Percentiles rank a stretch among this genome's conserved stretches.
Evolutionary conservation across 2,329 filamentous ascomycete genomes (phyloP).

Genomic region (Epichloe typhina): DNA sequence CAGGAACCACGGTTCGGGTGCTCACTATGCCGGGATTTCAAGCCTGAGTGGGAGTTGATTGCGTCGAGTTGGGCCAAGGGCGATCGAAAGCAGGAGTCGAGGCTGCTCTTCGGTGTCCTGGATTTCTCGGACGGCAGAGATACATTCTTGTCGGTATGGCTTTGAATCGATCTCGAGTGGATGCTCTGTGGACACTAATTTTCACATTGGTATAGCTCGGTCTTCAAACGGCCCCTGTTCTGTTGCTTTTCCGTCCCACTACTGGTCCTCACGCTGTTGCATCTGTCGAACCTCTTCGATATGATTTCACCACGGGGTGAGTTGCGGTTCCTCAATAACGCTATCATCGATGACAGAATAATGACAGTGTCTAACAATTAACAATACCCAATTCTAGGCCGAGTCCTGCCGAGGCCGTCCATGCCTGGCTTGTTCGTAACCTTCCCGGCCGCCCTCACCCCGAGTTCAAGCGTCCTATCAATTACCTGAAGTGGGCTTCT

Average conservation of each 20-base stretch:
- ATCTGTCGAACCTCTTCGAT: conserved; percentile 57
- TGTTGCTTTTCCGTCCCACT: conserved; percentile 80
- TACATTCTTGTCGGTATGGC: conserved; percentile 70
- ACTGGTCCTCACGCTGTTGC: conserved; percentile 63
- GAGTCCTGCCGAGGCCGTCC: conserved; percentile 63
- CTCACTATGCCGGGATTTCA: conserved; percentile 75
- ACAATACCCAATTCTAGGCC: conserved; percentile 37
- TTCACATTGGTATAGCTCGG: conserved; percentile 47
- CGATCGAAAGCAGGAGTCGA: conserved; percentile 59
- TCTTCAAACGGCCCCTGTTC: conserved; percentile 85
- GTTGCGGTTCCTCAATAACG: conserved; percentile 12
- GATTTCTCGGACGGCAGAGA: conserved; percentile 79
- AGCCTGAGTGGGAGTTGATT: conserved; percentile 86
- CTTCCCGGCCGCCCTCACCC: conserved; percentile 70
- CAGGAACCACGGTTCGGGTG: conserved; percentile 75
- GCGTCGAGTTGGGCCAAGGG: conserved; percentile 78
- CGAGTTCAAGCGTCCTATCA: conserved; percentile 67
- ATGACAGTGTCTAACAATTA: background rate
- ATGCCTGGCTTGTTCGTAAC: conserved; percentile 65
- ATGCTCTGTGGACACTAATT: background rate
- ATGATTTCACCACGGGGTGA: conserved; percentile 75
- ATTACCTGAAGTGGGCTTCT: conserved; percentile 65
- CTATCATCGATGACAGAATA: background rate
- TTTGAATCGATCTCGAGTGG: background rate
- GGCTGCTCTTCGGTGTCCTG: conserved; percentile 67